Conservation (phyloP, 116 monocot genomes). For the Phalaenopsis hybrid region DNA sequence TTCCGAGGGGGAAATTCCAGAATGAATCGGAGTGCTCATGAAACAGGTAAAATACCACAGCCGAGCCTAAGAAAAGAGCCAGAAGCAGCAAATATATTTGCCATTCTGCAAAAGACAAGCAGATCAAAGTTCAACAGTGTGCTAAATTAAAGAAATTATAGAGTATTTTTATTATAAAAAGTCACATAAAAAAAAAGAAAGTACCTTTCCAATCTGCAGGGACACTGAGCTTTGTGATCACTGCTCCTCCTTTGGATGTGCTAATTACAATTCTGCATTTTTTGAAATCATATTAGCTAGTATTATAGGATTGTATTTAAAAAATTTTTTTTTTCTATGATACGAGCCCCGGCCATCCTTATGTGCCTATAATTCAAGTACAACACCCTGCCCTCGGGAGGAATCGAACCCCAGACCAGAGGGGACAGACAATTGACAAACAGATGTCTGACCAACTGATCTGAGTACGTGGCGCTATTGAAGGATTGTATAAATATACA, state of each 20-base stretch:
- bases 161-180: too few relatives aligned
- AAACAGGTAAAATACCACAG: constrained; percentile 50
- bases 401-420: too few relatives aligned
- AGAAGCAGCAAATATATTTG: constrained; percentile 72
- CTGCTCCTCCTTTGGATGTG: constrained; percentile 69
- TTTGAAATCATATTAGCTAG: not conserved
- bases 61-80: constrained; percentile 71
- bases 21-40: constrained; percentile 84
- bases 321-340: too few relatives aligned
- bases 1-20: constrained; percentile 77
- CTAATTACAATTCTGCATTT: constrained; percentile 73
- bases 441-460: too few relatives aligned
- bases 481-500: too few relatives aligned
- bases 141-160: not conserved
- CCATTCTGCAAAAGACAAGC: constrained; percentile 59
- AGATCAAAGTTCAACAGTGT: not conserved
- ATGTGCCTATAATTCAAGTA: too few relatives aligned
- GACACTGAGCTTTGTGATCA: constrained; percentile 73
- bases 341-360: too few relatives aligned
- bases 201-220: constrained; percentile 98
- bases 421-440: too few relatives aligned
- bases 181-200: not conserved
- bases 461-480: too few relatives aligned
- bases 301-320: too few relatives aligned
- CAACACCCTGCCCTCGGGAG: too few relatives aligned